phyloP scores from a whole-genome alignment of 768 basidiomycete genomes.

The Hortiboletus flavorubellus region DNA sequence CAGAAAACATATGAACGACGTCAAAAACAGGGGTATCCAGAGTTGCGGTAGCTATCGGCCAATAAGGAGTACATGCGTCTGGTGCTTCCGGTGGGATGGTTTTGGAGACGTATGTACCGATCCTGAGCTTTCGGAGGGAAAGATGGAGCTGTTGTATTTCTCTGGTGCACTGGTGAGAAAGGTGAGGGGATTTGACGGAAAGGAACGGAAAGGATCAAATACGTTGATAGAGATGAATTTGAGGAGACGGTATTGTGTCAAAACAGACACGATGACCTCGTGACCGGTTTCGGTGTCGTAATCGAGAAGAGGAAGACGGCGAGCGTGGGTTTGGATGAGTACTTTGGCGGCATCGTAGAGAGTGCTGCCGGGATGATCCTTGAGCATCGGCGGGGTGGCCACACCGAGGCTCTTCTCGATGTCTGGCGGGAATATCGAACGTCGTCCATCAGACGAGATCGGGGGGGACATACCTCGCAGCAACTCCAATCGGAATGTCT shows the following conservation, averaged over 20 bases:
- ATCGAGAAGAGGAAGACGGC: conserved; percentile 91
- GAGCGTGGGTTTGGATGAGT: conserved; percentile 93
- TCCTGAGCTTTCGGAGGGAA: conserved; percentile 80
- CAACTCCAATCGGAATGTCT: conserved; percentile 84
- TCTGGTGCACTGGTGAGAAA: conserved; percentile 62
- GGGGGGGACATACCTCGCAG: conserved; percentile 65
- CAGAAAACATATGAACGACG: conserved; percentile 98
- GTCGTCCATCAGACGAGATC: conserved; percentile 2
- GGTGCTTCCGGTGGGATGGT: conserved; percentile 42
- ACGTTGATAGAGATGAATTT: conserved; percentile 99
- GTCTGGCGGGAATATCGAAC: conserved; percentile 45
- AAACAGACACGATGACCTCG: conserved; percentile 91
- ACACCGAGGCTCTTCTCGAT: conserved; percentile 93
- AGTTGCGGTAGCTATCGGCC: conserved; percentile 90
- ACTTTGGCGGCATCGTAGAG: conserved; percentile 88
- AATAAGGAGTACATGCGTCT: conserved; percentile 66
- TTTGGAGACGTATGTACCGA: conserved; percentile 86
- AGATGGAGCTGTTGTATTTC: conserved; percentile 81
- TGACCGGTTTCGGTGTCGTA: conserved; percentile 91
- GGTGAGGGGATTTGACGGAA: conserved; percentile 6
- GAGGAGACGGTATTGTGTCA: conserved; percentile 96
- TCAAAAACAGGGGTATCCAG: conserved; percentile 92
- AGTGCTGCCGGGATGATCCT: conserved; percentile 82
- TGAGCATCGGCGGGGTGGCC: conserved; percentile 84
- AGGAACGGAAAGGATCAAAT: conserved; percentile 24